phyloP scores from a whole-genome alignment of 2,329 filamentous ascomycete genomes.

The Rhexocercosporidium sp. region DNA sequence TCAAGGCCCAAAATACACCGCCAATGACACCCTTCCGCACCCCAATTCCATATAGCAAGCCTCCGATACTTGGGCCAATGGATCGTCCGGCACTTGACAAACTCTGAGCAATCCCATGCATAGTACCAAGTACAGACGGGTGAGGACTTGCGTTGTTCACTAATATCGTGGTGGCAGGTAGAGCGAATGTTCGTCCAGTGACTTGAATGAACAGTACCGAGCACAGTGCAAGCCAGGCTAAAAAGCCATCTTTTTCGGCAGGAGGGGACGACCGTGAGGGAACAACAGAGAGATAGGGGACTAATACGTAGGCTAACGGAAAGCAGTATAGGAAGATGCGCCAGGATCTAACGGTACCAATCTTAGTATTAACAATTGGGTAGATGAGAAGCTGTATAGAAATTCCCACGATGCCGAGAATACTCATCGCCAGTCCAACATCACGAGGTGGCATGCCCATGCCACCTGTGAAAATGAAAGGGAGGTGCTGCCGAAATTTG shows the following conservation, averaged over 20 bases:
- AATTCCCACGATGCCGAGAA: slow-evolving; percentile 76
- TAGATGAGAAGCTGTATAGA: slow-evolving; percentile 73
- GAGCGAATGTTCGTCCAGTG: slow-evolving; percentile 66
- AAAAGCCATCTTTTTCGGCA: slow-evolving; percentile 36
- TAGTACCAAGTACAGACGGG: slow-evolving; percentile 61
- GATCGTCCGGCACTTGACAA: slow-evolving; percentile 63
- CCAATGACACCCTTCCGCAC: slow-evolving; percentile 62
- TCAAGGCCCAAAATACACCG: slow-evolving; percentile 47
- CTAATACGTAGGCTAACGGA: slow-evolving; percentile 69
- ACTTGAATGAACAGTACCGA: slow-evolving; percentile 67
- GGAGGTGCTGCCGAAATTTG: slow-evolving; percentile 45
- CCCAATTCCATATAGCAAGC: slow-evolving; percentile 64
- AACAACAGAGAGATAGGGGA: slow-evolving; percentile 73
- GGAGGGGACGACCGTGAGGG: slow-evolving; percentile 47
- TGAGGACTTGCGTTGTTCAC: slow-evolving; percentile 64
- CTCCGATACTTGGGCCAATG: slow-evolving; percentile 62
- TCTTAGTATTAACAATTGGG: slow-evolving; percentile 65
- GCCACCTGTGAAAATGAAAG: slow-evolving; percentile 64
- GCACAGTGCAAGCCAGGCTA: slow-evolving; percentile 38
- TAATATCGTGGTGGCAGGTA: slow-evolving; percentile 34
- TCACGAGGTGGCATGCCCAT: slow-evolving; percentile 71
- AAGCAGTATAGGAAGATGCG: slow-evolving; percentile 70
- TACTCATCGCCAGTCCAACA: slow-evolving; percentile 77
- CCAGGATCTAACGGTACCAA: slow-evolving; percentile 72
- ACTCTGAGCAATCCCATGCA: slow-evolving; percentile 63